A percentile compares a stretch with the other conserved stretches of the same genome.
Evolutionary conservation across 1,139 yeast genomes (phyloP).

Genomic region (Saccharomycopsis phalli): DNA sequence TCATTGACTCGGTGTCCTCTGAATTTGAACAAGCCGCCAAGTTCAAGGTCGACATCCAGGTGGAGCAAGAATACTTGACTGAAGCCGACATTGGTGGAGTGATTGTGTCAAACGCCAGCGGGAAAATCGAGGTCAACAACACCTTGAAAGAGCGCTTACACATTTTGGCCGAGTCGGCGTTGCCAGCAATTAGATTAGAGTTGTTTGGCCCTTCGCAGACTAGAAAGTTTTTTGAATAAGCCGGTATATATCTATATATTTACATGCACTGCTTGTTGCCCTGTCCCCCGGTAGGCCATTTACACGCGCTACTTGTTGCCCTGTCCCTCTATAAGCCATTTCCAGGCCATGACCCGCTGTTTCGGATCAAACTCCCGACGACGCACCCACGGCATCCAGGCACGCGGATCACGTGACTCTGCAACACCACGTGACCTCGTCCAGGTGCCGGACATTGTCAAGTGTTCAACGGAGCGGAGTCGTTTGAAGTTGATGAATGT

Average conservation of each 20-base stretch:
- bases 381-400: no score
- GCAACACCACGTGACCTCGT: no score
- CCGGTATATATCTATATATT: not conserved
- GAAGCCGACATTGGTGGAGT: conserved; percentile 81
- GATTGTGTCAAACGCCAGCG: conserved; percentile 55
- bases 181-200: conserved; percentile 88
- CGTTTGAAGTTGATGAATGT: conserved; percentile 34
- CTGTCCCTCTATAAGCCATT: conserved; percentile 48
- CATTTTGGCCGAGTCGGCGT: conserved; percentile 71
- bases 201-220: conserved; percentile 80
- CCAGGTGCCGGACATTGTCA: no score
- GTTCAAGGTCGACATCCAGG: conserved; percentile 39
- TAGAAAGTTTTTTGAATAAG: conserved; percentile 83
- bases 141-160: conserved; percentile 90
- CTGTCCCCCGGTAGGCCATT: not conserved
- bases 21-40: conserved; percentile 56
- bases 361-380: conserved; percentile 2
- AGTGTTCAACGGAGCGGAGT: conserved; percentile 34
- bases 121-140: conserved; percentile 84
- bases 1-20: conserved; percentile 26
- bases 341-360: conserved; percentile 37
- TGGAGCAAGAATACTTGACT: conserved; percentile 48
- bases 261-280: not conserved
- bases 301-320: not conserved
- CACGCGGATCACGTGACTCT: no score